Percentiles rank a stretch among this genome's conserved stretches.
Evolutionary conservation across 1,139 yeast genomes (phyloP).

Genomic region (Geotrichum europaeum): DNA sequence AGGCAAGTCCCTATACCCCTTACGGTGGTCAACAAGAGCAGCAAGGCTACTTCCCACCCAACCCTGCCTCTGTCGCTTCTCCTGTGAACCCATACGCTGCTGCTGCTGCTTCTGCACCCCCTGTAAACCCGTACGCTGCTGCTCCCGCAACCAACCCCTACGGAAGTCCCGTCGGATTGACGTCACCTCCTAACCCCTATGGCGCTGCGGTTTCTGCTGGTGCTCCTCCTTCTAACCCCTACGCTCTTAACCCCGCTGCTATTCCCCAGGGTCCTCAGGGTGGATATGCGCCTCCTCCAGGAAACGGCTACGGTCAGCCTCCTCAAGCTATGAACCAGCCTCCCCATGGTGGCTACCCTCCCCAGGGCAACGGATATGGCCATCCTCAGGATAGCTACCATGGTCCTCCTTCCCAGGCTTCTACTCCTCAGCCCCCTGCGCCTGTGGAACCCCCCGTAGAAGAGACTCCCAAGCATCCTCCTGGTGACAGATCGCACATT

Average conservation of each 20-base stretch:
- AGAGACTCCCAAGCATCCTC: slow-evolving; percentile 45
- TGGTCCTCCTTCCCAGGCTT: slow-evolving; percentile 10
- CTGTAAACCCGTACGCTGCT: slow-evolving; percentile 21
- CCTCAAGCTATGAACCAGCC: slow-evolving; percentile 13
- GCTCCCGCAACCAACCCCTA: slow-evolving; percentile 18
- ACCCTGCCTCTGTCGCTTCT: slow-evolving; percentile 17
- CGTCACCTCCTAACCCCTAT: slow-evolving; percentile 14
- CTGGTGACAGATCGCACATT: slow-evolving; percentile 69
- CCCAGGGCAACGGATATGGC: slow-evolving; percentile 13
- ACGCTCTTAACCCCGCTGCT: slow-evolving; percentile 23
- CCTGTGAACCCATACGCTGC: slow-evolving; percentile 24
- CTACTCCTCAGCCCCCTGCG: slow-evolving; percentile 26
- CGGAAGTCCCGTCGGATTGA: slow-evolving; percentile 7
- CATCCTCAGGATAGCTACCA: slow-evolving; percentile 18
- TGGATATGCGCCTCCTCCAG: slow-evolving; percentile 10
- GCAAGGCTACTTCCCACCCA: slow-evolving; percentile 13
- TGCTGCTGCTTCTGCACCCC: slow-evolving; percentile 17
- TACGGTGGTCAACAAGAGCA: slow-evolving; percentile 8
- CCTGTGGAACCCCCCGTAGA: slow-evolving; percentile 31
- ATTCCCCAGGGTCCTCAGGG: slow-evolving; percentile 10
- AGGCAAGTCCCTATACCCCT: slow-evolving; percentile 17
- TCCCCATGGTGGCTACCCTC: slow-evolving; percentile 24
- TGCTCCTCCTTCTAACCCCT: slow-evolving; percentile 11
- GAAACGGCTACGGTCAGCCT: slow-evolving; percentile 15
- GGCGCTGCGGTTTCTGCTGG: slow-evolving; percentile 18